Percentiles rank a stretch among this genome's conserved stretches.
These are phyloP conservation scores for Sisymbrium irio DNA, from an alignment of 345 rosid species.

Conservation along the genomic window DNA sequence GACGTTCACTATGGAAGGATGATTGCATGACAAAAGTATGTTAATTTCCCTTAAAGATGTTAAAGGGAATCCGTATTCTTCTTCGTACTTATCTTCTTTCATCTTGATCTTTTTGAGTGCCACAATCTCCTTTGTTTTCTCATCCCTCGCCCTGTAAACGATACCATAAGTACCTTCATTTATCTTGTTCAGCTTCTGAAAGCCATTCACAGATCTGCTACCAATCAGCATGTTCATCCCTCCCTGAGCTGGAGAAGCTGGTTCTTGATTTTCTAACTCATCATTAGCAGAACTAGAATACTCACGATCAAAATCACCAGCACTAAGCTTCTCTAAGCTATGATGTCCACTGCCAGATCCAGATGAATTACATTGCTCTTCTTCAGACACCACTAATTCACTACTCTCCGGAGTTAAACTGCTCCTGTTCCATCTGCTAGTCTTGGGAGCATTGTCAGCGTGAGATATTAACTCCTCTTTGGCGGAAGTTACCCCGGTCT, in stretches of 20 bases:
- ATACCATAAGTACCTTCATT: constrained; percentile 88
- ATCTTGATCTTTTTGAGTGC: constrained; percentile 86
- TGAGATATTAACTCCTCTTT: constrained; percentile 17
- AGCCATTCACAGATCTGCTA: constrained; percentile 66
- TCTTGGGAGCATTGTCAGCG: constrained; percentile 28
- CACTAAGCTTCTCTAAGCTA: constrained; percentile 20
- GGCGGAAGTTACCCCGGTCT: constrained; percentile 40
- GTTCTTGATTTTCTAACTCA: constrained; percentile 37
- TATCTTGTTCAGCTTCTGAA: constrained; percentile 71
- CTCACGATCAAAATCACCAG: constrained; percentile 37
- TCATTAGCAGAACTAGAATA: constrained; percentile 24
- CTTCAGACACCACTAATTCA: constrained; percentile 40
- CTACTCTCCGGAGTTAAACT: constrained; percentile 46
- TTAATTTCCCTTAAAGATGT: constrained; percentile 87
- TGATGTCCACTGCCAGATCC: constrained; percentile 34
- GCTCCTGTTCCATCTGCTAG: constrained; percentile 23
- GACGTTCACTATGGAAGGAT: constrained; percentile 71
- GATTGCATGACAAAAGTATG: constrained; percentile 66
- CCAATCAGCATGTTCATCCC: constrained; percentile 56
- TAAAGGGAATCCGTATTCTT: constrained; percentile 74
- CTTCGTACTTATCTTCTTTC: constrained; percentile 57
- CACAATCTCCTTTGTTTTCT: constrained; percentile 60
- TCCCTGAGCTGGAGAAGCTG: constrained; percentile 24
- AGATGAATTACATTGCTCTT: constrained; percentile 28
- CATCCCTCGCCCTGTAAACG: constrained; percentile 78